A percentile compares a stretch with the other conserved stretches of the same genome.
These are phyloP conservation scores for Aspergillus sp. DNA, from an alignment of 2,329 filamentous ascomycete genomes.

Conservation along the genomic window DNA sequence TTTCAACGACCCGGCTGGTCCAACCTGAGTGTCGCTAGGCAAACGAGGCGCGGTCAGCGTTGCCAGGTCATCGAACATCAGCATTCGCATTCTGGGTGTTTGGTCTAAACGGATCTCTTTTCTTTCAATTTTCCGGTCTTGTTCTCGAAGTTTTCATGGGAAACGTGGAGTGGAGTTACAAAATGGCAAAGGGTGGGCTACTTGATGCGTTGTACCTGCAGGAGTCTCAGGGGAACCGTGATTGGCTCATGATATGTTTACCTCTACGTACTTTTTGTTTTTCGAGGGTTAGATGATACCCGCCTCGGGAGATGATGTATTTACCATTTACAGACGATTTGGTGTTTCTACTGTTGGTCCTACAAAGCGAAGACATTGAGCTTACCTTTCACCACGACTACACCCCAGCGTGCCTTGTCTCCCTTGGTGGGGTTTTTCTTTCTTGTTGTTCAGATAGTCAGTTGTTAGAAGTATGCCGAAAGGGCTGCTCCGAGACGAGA, in stretches of 20 bases:
- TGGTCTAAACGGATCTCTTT: constrained; percentile 10
- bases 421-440: background rate
- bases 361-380: background rate
- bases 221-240: constrained; percentile 12
- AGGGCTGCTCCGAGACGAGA: background rate
- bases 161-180: constrained; percentile 21
- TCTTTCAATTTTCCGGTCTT: constrained; percentile 11
- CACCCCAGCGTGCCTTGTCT: background rate
- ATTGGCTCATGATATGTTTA: background rate
- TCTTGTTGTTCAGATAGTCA: background rate
- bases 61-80: constrained; percentile 11
- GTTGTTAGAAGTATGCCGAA: background rate
- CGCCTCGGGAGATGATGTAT: constrained; percentile 21
- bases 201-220: constrained; percentile 15
- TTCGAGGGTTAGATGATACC: constrained; percentile 21
- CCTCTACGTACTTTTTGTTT: constrained; percentile 7
- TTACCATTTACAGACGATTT: constrained; percentile 17
- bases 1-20: background rate
- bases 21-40: constrained; percentile 5
- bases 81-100: constrained; percentile 28
- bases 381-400: background rate
- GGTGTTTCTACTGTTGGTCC: background rate
- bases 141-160: constrained; percentile 11
- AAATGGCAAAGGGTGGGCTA: constrained; percentile 14
- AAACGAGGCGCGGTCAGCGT: constrained; percentile 6